Base-by-base conservation (phyloP, 768 basidiomycete genomes). In the Jaapia argillacea region DNA sequence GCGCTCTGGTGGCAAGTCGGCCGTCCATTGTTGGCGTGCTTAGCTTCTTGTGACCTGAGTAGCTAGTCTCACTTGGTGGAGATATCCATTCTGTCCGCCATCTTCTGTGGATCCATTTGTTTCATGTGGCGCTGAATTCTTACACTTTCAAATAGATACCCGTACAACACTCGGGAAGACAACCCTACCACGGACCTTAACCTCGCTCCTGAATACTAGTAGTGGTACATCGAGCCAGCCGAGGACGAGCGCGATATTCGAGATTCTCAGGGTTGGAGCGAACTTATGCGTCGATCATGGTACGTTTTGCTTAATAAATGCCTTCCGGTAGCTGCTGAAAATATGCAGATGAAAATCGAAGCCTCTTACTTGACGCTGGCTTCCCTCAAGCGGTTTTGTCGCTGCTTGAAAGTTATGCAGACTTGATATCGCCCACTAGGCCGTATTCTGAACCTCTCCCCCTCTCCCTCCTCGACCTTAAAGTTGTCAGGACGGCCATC, bases 271-370 rank as follows among this genome's bases (percentile, higher is more conserved):
- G 45, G 77, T 88, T 12, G 78, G 77, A 21, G 88, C 88, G 10
- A 91, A 91, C 60, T 61, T 91, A 14, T 88, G 85, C 59, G 79
- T 87, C 63, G 85, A 91, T 56, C 85, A 90, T 52, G 79, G 85
- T 79, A 50, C 47, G 75, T 58, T 20, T 10, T 33, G 31, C 31
- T 10, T 16, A 16, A 10, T n/a, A n/a, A n/a, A n/a, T n/a, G n/a
- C n/a, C n/a, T n/a, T n/a, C n/a, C n/a, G n/a, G n/a, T n/a, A n/a
- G n/a, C n/a, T n/a, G n/a, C n/a, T n/a, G n/a, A n/a, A n/a, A n/a
- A n/a, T n/a, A 25, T 31, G 16, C 45, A 91, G 88, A 91, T 57
- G 80, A 72, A 26, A 91, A 91, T 58, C 71, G 88, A 50, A 75
- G 71, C 6, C 67, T 69, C 16, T 66, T 91, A 4, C 68, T 89